These are phyloP conservation scores for Aspergillus calidoustus DNA, from an alignment of 2,329 filamentous ascomycete species.

Conservation along the genomic window DNA sequence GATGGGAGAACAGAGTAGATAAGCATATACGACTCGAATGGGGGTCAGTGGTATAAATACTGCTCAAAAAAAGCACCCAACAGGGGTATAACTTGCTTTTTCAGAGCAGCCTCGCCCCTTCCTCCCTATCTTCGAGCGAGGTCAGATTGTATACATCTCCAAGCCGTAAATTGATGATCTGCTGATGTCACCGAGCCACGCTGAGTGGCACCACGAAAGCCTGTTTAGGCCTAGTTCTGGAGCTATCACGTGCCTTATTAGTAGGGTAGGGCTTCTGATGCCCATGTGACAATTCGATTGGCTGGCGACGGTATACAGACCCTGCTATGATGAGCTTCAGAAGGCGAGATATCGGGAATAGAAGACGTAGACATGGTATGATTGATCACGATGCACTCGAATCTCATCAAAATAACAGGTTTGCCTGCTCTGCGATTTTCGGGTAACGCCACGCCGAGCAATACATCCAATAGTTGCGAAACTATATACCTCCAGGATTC, in stretches of 20 bases:
- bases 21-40: not conserved
- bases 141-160: not conserved
- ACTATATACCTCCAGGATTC: constrained; percentile 1
- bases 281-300: constrained; percentile 11
- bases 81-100: not conserved
- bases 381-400: not conserved
- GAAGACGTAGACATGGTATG: not conserved
- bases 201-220: constrained; percentile 7
- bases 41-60: not conserved
- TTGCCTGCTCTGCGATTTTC: not conserved
- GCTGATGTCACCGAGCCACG: constrained; percentile 19
- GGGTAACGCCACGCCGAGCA: not conserved
- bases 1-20: not conserved
- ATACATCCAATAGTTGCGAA: not conserved
- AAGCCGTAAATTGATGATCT: constrained; percentile 5
- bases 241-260: constrained; percentile 14
- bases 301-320: not conserved
- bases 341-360: not conserved
- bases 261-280: constrained; percentile 2
- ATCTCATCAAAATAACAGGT: not conserved
- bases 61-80: not conserved
- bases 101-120: not conserved
- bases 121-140: not conserved
- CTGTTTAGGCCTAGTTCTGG: constrained; percentile 1
- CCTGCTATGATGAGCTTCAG: not conserved